Evolutionary conservation across 495 filamentous ascomycete species (phyloP), one percentile per base, ranked within the genome.

Genomic region (Terfezia boudieri): DNA sequence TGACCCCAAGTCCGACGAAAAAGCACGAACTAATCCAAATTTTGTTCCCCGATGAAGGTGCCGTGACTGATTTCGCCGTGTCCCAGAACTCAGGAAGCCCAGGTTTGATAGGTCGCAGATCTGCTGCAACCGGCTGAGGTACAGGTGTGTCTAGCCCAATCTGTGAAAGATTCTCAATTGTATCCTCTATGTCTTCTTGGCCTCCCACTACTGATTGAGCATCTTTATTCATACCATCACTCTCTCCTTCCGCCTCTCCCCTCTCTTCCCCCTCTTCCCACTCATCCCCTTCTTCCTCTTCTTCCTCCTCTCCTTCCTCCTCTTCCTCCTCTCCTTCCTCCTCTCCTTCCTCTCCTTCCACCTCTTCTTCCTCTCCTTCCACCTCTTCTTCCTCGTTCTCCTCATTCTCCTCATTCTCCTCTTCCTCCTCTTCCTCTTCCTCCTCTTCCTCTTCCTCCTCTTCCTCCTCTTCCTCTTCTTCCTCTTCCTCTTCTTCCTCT

Each of bases 401-500:
- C 54, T 55, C 14, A 16, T 64, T 23, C 49, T 61, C 10, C 20
- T 55, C 50, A 37, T 56, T 20, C 38, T 64, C 36, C 56, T 61
- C 37, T n/a, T 64, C 41, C 10, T 56, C 49, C 53, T 56, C 0
- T 53, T 56, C 32, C 37, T 54, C 9, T 22, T 59, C 11, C 2
- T 57, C 36, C 26, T 64, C 22, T 61, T 64, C 61, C 61, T 61
- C 20, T 61, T 61, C 35, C 64, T 64, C 55, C 56, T 64, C 37
- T 37, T 52, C 9, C 22, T 53, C n/a, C 1, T 20, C 20, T 2
- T 20, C 9, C 32, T 59, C 11, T 2, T 57, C 36, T 22, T 64
- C 22, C 64, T 64, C 61, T 59, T 61, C 20, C 62, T 61, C 35
- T 64, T 64, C 55, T 57, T 64, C 37, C 43, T 52, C 9, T n/a